Conservation (phyloP, 164 flowering plant species). For the Brasenia schreberi region DNA sequence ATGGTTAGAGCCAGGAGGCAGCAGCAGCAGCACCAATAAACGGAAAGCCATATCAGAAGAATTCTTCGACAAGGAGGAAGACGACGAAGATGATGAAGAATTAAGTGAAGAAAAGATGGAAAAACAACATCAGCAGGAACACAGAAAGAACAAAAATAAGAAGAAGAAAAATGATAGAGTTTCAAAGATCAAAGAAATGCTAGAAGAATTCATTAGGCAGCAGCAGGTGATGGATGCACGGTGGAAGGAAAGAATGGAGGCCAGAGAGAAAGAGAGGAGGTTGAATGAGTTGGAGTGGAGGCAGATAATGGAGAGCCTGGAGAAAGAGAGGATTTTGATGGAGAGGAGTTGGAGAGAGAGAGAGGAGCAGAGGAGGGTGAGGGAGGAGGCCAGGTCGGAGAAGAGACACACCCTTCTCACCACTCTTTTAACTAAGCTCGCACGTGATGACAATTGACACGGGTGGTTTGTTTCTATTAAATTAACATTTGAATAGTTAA, state of each 20-base stretch:
- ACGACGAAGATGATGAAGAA: slow-evolving; percentile 41
- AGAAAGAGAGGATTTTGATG: slow-evolving; percentile 54
- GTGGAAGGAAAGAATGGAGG: slow-evolving; percentile 55
- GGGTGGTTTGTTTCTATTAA: too few relatives aligned
- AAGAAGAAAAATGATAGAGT: not conserved
- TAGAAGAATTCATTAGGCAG: slow-evolving; percentile 69
- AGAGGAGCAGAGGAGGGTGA: slow-evolving; percentile 63
- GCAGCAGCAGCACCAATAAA: slow-evolving; percentile 16
- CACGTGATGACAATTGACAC: slow-evolving; percentile 21
- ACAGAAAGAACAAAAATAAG: slow-evolving; percentile 18
- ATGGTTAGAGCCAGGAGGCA: slow-evolving; percentile 36
- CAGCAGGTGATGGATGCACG: slow-evolving; percentile 62
- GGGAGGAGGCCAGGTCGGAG: slow-evolving; percentile 86
- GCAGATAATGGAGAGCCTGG: slow-evolving; percentile 57
- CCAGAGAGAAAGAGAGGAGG: slow-evolving; percentile 62
- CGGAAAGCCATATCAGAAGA: slow-evolving; percentile 19
- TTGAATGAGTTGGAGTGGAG: slow-evolving; percentile 57
- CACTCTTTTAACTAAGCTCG: slow-evolving; percentile 56
- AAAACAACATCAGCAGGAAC: slow-evolving; percentile 15
- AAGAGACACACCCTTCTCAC: slow-evolving; percentile 74
- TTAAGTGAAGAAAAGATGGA: slow-evolving; percentile 35
- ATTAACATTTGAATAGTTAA: too few relatives aligned
- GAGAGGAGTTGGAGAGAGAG: slow-evolving; percentile 29
- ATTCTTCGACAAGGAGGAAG: too few relatives aligned
- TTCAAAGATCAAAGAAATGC: slow-evolving; percentile 21